Conservation (phyloP, 345 rosid species). For the Rhizophora apiculata region DNA sequence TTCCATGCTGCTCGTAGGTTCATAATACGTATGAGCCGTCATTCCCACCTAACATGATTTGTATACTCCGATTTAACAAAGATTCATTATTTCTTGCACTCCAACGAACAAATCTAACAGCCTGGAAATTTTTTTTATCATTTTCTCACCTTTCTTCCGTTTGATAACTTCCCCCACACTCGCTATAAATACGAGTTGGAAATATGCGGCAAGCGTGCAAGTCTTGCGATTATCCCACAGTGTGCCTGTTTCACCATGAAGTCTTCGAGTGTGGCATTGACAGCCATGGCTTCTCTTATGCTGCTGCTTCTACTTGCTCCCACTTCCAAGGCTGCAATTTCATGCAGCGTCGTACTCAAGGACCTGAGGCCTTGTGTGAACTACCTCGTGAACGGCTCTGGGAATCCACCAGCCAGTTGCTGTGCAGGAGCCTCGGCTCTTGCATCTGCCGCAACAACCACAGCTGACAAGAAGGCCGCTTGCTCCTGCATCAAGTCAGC, state of each 20-base stretch:
- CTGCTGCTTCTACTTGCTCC: slow-evolving; percentile 31
- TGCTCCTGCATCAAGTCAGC: slow-evolving; percentile 66
- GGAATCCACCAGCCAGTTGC: slow-evolving; percentile 56
- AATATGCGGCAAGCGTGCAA: not conserved
- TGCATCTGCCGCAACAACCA: slow-evolving; percentile 41
- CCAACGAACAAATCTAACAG: slow-evolving; percentile 1
- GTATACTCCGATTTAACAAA: not conserved
- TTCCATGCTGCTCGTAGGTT: too few species aligned
- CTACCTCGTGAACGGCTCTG: slow-evolving; percentile 56
- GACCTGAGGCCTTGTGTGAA: slow-evolving; percentile 66
- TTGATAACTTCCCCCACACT: slow-evolving; percentile 10
- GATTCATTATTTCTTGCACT: slow-evolving; percentile 19
- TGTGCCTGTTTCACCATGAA: slow-evolving; percentile 15
- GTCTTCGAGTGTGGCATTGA: slow-evolving; percentile 10
- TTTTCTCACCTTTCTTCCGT: slow-evolving; percentile 11
- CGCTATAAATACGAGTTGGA: slow-evolving; percentile 9
- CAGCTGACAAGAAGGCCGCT: slow-evolving; percentile 59
- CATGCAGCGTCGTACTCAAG: slow-evolving; percentile 54
- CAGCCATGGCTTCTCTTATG: slow-evolving; percentile 20
- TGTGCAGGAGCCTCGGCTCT: slow-evolving; percentile 54
- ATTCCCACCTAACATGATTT: slow-evolving; percentile 10
- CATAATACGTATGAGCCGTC: not conserved
- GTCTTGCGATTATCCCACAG: not conserved
- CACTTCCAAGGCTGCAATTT: slow-evolving; percentile 43
- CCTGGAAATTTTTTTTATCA: too few species aligned